A percentile compares a stretch with the other conserved stretches of the same genome.
Evolutionary conservation across 2,329 filamentous ascomycete species (phyloP).

Genomic region (Penicillium sp.): DNA sequence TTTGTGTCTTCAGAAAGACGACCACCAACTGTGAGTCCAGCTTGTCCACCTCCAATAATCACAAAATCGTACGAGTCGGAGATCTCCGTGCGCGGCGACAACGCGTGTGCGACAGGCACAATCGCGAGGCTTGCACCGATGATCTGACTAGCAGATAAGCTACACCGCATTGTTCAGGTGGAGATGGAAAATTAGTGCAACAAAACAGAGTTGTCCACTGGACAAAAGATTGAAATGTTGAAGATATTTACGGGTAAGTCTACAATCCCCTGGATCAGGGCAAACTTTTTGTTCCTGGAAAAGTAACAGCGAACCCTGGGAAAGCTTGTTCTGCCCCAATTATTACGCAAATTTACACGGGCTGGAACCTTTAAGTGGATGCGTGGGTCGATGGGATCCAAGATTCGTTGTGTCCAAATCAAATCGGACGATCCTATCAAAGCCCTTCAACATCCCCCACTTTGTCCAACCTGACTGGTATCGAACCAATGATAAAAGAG

Average conservation of each 20-base stretch:
- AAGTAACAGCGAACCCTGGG: not conserved
- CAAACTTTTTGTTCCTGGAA: not conserved
- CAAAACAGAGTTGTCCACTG: not conserved
- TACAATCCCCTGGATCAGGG: not conserved
- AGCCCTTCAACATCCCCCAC: not conserved
- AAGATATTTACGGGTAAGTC: not conserved
- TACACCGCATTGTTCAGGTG: slow-evolving; percentile 1
- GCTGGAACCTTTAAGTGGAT: not conserved
- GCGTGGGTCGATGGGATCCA: not conserved
- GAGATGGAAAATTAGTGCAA: not conserved
- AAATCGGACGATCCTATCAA: not conserved
- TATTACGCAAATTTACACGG: not conserved
- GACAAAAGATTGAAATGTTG: not conserved
- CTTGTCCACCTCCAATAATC: slow-evolving; percentile 57
- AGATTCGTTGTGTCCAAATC: slow-evolving; percentile 1
- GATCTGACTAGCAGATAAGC: not conserved
- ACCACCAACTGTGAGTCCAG: slow-evolving; percentile 50
- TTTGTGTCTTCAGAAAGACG: slow-evolving; percentile 46
- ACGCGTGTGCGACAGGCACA: slow-evolving; percentile 20
- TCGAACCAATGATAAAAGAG: not conserved
- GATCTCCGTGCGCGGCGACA: slow-evolving; percentile 29
- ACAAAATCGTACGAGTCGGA: slow-evolving; percentile 36
- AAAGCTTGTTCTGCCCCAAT: slow-evolving; percentile 5
- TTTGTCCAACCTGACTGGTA: not conserved
- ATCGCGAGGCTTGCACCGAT: slow-evolving; percentile 9